phyloP scores from a whole-genome alignment of 2,329 filamentous ascomycete genomes.

The Colletotrichum spinosum region DNA sequence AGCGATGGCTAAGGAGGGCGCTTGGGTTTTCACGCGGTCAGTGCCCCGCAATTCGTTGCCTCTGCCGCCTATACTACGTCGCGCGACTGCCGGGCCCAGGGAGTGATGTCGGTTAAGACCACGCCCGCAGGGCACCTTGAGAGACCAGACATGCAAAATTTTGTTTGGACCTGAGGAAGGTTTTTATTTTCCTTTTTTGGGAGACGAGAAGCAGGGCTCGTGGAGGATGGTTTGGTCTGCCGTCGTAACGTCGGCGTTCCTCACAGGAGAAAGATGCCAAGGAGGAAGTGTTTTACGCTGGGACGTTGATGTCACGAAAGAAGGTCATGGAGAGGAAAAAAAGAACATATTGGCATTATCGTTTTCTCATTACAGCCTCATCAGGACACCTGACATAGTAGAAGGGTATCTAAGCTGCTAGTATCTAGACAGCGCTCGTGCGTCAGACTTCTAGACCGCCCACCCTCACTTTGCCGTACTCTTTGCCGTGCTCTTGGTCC shows the following conservation, averaged over 20 bases:
- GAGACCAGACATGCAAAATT: background rate
- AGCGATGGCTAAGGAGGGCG: constrained; percentile 3
- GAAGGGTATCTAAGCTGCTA: constrained; percentile 30
- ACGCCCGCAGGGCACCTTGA: constrained; percentile 4
- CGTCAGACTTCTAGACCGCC: constrained; percentile 4
- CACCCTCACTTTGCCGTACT: background rate
- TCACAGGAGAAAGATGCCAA: too few species aligned
- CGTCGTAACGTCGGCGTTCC: too few species aligned
- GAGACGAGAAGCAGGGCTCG: too few species aligned
- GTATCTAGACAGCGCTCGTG: constrained; percentile 17
- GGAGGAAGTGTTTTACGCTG: too few species aligned
- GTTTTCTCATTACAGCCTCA: constrained; percentile 30
- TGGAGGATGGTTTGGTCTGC: too few species aligned
- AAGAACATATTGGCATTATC: background rate
- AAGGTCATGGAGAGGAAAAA: too few species aligned
- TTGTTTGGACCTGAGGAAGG: too few species aligned
- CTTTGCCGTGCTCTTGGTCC: constrained; percentile 26
- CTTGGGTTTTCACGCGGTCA: background rate
- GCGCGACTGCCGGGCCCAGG: too few species aligned
- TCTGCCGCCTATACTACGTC: background rate
- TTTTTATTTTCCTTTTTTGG: too few species aligned
- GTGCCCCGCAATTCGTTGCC: background rate
- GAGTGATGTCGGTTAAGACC: background rate
- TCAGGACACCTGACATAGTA: constrained; percentile 15
- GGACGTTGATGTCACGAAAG: too few species aligned